Base-by-base conservation (phyloP, 345 rosid genomes). In the Mercurialis annua region DNA sequence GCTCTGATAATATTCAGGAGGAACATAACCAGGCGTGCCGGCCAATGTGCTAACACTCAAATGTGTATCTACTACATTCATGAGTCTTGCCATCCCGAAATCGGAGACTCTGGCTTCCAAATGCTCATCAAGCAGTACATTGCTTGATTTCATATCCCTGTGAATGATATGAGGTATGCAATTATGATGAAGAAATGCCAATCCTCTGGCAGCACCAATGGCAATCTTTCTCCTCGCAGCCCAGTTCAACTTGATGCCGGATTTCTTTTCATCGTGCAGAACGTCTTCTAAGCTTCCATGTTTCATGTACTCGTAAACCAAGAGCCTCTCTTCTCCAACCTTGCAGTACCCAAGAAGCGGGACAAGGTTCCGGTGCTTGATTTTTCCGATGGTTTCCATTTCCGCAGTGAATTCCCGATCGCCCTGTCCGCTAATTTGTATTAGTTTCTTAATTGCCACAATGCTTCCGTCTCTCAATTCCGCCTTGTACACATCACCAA, bases 121-220 rank as follows among this genome's bases (percentile, higher is more conserved):
- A 74, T 91, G 84, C 65, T 89, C 93, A 16, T 94, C 98, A 0
- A 94, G 81, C 56, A 94, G 76, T 43, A 94, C 99, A 63, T 91
- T 94, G 82, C 99, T 94, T 0, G 99, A 94, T 68, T 94, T 94
- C 99, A 94, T 94, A 72, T 94, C 99, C 40, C 99, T 62, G 78
- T 94, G 99, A 73, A 94, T 94, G 67, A 94, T 89, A 73, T 84
- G 92, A 0, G 99, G 99, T 38, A 20, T 82, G 84, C 99, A 94
- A 69, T 70, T 86, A 66, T 88, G 99, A 75, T 94, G 99, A 33
- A 94, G 96, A 71, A 89, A 94, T 0, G 89, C 96, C 43, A 94
- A 74, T 0, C 99, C 99, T 76, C 86, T 82, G 2, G 99, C 99
- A 6, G 99, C 86, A 12, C 99, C 98, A 7, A 91, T 73, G 3